phyloP scores from a whole-genome alignment of 2,329 filamentous ascomycete genomes.

The Diaporthe vaccinii region DNA sequence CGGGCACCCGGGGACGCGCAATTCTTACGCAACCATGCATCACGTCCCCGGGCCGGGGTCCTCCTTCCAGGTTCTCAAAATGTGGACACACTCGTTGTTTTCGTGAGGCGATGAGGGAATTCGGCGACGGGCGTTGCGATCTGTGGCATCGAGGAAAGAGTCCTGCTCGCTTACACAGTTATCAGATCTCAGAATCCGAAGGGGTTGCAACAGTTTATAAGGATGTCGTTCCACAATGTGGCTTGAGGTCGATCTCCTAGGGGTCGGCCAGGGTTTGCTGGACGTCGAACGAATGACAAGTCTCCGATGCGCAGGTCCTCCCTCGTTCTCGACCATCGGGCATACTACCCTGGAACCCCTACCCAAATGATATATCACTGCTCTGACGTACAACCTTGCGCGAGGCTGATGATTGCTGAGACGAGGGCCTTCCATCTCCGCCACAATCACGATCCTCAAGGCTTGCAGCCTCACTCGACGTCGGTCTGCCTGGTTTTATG shows the following conservation, averaged over 20 bases:
- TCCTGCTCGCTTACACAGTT: slow-evolving; percentile 14
- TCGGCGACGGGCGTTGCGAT: slow-evolving; percentile 5
- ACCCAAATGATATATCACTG: slow-evolving; percentile 9
- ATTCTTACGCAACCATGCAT: slow-evolving; percentile 24
- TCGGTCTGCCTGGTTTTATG: not conserved
- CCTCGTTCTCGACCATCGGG: slow-evolving; percentile 26
- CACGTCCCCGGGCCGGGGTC: not conserved
- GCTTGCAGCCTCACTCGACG: slow-evolving; percentile 15
- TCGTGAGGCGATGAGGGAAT: slow-evolving; percentile 7
- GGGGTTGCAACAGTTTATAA: slow-evolving; percentile 15
- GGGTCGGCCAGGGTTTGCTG: not conserved
- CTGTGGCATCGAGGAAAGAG: slow-evolving; percentile 6
- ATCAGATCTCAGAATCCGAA: slow-evolving; percentile 31
- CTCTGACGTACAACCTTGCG: slow-evolving; percentile 24
- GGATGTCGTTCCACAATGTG: slow-evolving; percentile 15
- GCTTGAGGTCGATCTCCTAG: slow-evolving; percentile 16
- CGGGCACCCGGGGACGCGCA: slow-evolving; percentile 1
- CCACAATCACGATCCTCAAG: slow-evolving; percentile 27
- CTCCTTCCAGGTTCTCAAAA: not conserved
- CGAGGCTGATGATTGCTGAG: slow-evolving; percentile 20
- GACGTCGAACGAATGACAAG: slow-evolving; percentile 27
- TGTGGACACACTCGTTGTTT: not conserved
- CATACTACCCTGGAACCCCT: not conserved
- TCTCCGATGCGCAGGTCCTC: slow-evolving; percentile 24
- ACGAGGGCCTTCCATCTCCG: slow-evolving; percentile 1